Conservation (phyloP, 345 rosid genomes). For the Punica granatum region DNA sequence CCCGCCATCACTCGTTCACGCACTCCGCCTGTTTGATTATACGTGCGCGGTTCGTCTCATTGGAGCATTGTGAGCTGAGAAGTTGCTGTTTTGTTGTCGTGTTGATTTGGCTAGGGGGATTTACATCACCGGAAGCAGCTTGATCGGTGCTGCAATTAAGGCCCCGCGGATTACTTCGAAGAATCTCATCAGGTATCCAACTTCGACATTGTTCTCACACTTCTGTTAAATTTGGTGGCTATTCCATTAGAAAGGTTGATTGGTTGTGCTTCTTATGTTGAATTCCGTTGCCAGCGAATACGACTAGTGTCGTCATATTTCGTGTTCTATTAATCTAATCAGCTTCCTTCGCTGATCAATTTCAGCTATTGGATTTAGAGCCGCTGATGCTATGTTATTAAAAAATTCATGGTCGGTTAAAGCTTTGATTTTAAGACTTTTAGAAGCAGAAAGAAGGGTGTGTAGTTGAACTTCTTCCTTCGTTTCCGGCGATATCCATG, state of each 20-base stretch:
- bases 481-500: background rate
- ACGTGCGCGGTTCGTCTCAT: background rate
- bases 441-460: background rate
- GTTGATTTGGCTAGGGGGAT: conserved; percentile 53
- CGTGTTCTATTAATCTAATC: background rate
- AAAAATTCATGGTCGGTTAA: background rate
- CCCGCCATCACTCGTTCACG: background rate
- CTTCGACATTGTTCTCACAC: background rate
- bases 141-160: conserved; percentile 96
- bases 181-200: conserved; percentile 74
- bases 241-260: background rate
- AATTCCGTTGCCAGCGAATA: background rate
- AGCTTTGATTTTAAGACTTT: background rate
- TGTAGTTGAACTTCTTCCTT: background rate
- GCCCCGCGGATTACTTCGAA: conserved; percentile 98
- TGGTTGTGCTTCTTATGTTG: background rate
- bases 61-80: background rate
- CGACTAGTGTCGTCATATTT: background rate
- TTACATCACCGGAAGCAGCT: conserved; percentile 95
- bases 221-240: background rate
- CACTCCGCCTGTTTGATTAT: background rate
- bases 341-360: background rate
- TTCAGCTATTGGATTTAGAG: background rate
- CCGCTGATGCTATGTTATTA: background rate
- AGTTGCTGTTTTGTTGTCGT: background rate